Conservation (phyloP, 2,329 filamentous ascomycete genomes). For the Beauveria bassiana region DNA sequence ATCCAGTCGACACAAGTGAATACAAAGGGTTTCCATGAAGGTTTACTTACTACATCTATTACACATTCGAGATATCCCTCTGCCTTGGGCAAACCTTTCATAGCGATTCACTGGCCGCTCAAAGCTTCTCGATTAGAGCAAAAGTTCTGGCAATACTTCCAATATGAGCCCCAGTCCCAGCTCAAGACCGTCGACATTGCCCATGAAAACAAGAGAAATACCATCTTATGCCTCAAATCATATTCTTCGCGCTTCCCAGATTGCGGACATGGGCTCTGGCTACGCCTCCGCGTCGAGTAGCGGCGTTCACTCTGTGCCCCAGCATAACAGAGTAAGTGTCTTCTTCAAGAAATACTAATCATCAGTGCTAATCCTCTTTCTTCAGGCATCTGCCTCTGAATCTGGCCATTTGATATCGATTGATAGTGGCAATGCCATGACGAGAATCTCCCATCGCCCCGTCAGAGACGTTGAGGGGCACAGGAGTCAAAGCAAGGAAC, state of each 20-base stretch:
- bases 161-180: background rate
- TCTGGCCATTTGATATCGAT: background rate
- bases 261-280: background rate
- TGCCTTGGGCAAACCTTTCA: background rate
- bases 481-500: background rate
- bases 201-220: constrained; percentile 7
- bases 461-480: background rate
- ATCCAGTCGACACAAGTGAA: no score
- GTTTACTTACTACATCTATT: background rate
- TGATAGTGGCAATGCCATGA: background rate
- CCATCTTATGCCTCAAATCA: constrained; percentile 4
- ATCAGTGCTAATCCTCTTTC: background rate
- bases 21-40: background rate
- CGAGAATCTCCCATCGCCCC: background rate
- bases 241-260: background rate
- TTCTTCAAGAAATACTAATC: background rate
- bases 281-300: background rate
- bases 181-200: background rate
- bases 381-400: background rate
- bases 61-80: background rate
- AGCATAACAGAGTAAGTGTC: background rate
- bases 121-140: background rate
- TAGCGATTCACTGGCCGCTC: background rate
- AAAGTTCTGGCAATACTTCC: background rate
- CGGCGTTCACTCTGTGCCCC: background rate